A percentile compares a stretch with the other conserved stretches of the same genome.
Evolutionary conservation across 805 yeast genomes (phyloP).

Genomic region (Starmerella sirachaensis): DNA sequence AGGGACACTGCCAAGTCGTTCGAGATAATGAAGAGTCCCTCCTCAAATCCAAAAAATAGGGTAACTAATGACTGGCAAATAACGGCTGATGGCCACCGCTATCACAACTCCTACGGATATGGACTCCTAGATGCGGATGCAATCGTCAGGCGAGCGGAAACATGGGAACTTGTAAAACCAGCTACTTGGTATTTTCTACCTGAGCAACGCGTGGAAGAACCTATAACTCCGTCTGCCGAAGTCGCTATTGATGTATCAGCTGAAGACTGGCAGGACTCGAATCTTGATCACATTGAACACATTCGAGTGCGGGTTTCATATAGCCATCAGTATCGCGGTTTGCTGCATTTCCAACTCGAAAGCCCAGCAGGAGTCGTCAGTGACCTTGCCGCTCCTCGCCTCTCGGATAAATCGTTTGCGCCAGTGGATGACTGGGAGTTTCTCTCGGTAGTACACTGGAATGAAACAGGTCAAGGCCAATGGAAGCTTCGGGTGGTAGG

Average conservation of each 20-base stretch:
- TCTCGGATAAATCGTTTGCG: conserved; percentile 39
- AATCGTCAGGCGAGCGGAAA: conserved; percentile 58
- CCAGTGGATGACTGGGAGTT: conserved; percentile 82
- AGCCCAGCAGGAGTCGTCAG: conserved; percentile 72
- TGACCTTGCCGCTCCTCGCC: conserved; percentile 57
- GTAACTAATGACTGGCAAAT: conserved; percentile 50
- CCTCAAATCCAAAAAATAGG: conserved; percentile 1
- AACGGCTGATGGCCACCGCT: conserved; percentile 54
- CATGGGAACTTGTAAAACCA: conserved; percentile 80
- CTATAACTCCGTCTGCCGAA: conserved; percentile 6
- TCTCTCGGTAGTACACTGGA: conserved; percentile 98
- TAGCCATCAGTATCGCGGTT: conserved; percentile 55
- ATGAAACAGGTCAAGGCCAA: conserved; percentile 63
- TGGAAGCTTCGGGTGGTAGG: conserved; percentile 67
- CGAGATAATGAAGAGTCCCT: conserved; percentile 30
- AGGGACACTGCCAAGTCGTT: conserved; percentile 60
- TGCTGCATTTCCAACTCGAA: conserved; percentile 46
- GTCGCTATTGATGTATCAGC: conserved; percentile 31
- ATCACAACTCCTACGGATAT: conserved; percentile 81
- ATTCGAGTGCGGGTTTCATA: conserved; percentile 70
- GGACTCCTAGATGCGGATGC: conserved; percentile 78
- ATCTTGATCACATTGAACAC: conserved; percentile 70
- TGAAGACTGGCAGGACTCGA: conserved; percentile 41
- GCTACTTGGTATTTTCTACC: conserved; percentile 64
- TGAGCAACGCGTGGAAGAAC: neutral